Evolutionary conservation across 306 rosid genomes (phyloP).

Genomic region (Corylus heterophylla): DNA sequence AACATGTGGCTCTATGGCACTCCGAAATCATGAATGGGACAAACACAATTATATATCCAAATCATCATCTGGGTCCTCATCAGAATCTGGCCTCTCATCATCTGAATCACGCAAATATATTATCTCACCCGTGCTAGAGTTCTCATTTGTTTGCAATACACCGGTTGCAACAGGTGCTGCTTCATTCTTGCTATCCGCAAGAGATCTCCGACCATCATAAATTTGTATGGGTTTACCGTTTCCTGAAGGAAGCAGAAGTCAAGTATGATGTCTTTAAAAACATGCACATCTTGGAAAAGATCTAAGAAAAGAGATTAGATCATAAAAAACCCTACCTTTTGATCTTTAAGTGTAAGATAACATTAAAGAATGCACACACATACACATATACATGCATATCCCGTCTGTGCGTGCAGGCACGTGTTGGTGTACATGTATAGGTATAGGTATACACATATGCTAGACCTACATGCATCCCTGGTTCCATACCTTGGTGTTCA

Average conservation of each 20-base stretch:
- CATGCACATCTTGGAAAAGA: conserved; percentile 11
- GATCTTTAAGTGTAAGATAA: not conserved
- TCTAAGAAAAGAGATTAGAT: not conserved
- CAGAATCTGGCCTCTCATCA: conserved; percentile 98
- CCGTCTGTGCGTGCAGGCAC: too few species aligned
- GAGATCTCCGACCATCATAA: conserved; percentile 84
- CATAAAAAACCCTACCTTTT: not conserved
- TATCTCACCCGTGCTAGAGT: conserved; percentile 76
- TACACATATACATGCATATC: too few species aligned
- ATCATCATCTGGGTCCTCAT: conserved; percentile 98
- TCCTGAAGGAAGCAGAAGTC: conserved; percentile 45
- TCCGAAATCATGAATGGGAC: not conserved
- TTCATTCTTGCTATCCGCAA: conserved; percentile 42
- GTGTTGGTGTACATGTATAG: too few species aligned
- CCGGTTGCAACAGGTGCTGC: conserved; percentile 31
- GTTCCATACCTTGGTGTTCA: conserved; percentile 82
- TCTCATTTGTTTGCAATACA: conserved; percentile 36
- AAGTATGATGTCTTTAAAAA: not conserved
- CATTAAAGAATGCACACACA: not conserved
- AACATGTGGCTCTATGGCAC: not conserved
- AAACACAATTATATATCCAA: conserved; percentile 60
- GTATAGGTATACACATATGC: too few species aligned
- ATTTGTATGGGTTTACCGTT: conserved; percentile 76
- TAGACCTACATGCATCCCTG: conserved; percentile 1
- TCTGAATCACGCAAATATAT: conserved; percentile 89